Conservation (phyloP, 257 asterid genomes). For the Ocimum tenuiflorum region DNA sequence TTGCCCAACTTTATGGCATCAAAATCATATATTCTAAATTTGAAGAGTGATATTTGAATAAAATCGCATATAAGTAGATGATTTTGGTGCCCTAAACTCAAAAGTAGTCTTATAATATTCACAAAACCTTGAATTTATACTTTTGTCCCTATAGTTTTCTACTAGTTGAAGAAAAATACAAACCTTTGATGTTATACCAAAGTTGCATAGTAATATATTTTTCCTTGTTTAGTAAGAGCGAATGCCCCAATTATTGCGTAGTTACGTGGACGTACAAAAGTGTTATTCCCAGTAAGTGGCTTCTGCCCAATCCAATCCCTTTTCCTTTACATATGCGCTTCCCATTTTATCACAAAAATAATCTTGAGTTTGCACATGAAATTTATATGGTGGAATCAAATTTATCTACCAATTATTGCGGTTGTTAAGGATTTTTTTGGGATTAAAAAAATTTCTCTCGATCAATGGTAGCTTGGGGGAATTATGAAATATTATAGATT, state of each 20-base stretch:
- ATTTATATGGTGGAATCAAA: too few species aligned
- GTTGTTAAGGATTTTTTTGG: neutral
- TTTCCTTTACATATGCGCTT: neutral
- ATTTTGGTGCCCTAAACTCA: too few species aligned
- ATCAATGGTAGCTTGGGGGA: neutral
- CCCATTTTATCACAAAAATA: neutral
- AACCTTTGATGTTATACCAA: neutral
- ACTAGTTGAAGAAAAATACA: neutral
- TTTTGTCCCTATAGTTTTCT: neutral
- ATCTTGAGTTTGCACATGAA: neutral
- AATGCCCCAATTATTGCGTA: conserved; percentile 10
- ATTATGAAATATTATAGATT: neutral
- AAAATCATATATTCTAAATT: too few species aligned
- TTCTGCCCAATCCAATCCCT: neutral
- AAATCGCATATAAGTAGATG: too few species aligned
- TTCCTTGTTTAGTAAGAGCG: conserved; percentile 19
- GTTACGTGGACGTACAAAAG: neutral
- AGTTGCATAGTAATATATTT: neutral
- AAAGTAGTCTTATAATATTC: too few species aligned
- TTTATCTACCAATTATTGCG: neutral
- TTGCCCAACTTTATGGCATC: too few species aligned
- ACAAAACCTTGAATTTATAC: too few species aligned
- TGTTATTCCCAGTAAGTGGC: conserved; percentile 4
- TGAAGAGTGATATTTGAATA: too few species aligned
- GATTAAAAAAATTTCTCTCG: neutral